phyloP scores from a whole-genome alignment of 805 yeast species.

The Ogataea degrootiae region DNA sequence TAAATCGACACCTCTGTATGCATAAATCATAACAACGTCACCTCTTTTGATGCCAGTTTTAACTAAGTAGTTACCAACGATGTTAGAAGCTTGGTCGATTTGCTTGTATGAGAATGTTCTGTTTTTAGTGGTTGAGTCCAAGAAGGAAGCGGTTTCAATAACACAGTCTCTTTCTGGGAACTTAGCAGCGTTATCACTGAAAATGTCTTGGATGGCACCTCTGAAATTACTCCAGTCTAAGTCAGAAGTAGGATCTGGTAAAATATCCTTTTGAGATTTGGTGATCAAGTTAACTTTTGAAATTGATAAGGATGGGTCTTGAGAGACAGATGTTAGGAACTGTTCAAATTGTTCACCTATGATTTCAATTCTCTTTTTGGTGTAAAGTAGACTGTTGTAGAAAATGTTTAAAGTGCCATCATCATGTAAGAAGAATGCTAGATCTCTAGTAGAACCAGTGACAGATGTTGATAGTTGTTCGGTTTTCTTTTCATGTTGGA shows the following conservation, averaged over 20 bases:
- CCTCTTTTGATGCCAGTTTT: constrained; percentile 80
- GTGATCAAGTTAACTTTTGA: constrained; percentile 70
- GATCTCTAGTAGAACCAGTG: constrained; percentile 56
- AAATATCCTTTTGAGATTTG: constrained; percentile 45
- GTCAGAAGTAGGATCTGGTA: constrained; percentile 86
- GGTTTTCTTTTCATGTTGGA: constrained; percentile 38
- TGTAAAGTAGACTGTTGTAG: constrained; percentile 76
- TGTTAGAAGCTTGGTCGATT: constrained; percentile 87
- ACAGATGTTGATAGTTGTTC: constrained; percentile 44
- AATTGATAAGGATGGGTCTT: constrained; percentile 38
- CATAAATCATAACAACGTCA: constrained; percentile 96
- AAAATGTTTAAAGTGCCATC: constrained; percentile 38
- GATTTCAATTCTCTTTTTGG: constrained; percentile 59
- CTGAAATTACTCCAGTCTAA: constrained; percentile 88
- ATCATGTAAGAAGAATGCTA: constrained; percentile 47
- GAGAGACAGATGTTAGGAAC: constrained; percentile 38
- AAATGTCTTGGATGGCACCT: constrained; percentile 96
- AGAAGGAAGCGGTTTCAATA: constrained; percentile 78
- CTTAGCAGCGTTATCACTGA: constrained; percentile 76
- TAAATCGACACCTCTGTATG: constrained; percentile 94
- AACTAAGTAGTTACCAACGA: constrained; percentile 85
- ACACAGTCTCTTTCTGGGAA: constrained; percentile 89
- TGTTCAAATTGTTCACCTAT: constrained; percentile 69
- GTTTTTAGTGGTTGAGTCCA: constrained; percentile 48
- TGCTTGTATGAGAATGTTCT: constrained; percentile 80